Base-by-base conservation (phyloP, 1,284 basidiomycete species). In the Trichosporon faecale region DNA sequence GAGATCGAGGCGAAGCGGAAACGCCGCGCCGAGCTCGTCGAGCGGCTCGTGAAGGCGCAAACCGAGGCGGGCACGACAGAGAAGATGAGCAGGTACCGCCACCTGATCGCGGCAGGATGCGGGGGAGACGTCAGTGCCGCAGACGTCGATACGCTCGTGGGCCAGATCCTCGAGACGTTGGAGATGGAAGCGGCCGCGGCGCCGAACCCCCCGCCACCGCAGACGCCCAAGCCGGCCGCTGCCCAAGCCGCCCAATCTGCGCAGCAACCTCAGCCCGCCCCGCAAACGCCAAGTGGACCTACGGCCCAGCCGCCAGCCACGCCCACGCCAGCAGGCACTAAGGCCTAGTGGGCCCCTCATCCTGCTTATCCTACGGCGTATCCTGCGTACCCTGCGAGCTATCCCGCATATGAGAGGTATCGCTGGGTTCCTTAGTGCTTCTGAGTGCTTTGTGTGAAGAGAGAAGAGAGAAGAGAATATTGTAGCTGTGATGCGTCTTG, bases 31-130 rank as follows among this genome's bases (percentile, higher is more conserved):
- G 87, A 86, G 27, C 85, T 89, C 72, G 93, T 95, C 76, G 89
- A 90, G 61, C 87, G 89, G 73, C 85, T 92, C 73, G 91, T 92
- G 33, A 88, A 87, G 67, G 90, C 91, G 79, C 92, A 94, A 80
- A 91, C 92, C 21, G 93, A 94, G 83, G 79, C 82, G 12, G 94
- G 94, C 6, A 96, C 94, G 0, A 89, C 91, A 33, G 92, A 92
- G 25, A 87, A 90, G 72, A 94, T 97, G 88, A 87, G 88, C 1
- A 91, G 95, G 75, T 98, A 97, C 80, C 86, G 94, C 74, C 86
- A 90, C 72, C 83, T 97, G 67, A 93, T 97, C 76, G 90, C 91
- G 21, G 89, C 93, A 12, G 93, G 92, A 0, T 94, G 93, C 82
- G 92, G 92, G n/a, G 93, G 92, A 0, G 71, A 72, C 25, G 87